Evolutionary conservation across 73 alveolate species (phyloP).

Genomic region (Blepharisma japonicum): DNA sequence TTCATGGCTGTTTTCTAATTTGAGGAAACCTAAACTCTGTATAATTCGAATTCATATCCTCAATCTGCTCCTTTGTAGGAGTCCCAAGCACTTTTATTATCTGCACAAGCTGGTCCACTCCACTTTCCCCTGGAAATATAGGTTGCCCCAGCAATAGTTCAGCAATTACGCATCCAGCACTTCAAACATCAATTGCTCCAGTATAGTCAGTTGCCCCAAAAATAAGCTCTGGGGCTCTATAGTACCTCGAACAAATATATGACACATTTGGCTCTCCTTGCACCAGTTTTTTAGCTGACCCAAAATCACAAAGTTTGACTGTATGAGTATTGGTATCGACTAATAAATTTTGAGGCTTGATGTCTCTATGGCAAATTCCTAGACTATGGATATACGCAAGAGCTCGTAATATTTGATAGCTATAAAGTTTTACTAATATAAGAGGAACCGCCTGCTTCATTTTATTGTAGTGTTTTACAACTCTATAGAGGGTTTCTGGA

Average conservation of each 20-base stretch:
- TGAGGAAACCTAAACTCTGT: slow-evolving; percentile 84
- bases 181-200: slow-evolving; percentile 79
- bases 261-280: slow-evolving; percentile 94
- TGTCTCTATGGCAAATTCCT: slow-evolving; percentile 85
- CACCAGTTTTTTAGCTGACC: slow-evolving; percentile 87
- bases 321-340: slow-evolving; percentile 55
- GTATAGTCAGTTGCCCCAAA: slow-evolving; percentile 94
- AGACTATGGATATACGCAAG: slow-evolving; percentile 84
- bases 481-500: slow-evolving; percentile 70
- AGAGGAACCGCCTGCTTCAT: slow-evolving; percentile 83
- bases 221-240: slow-evolving; percentile 95
- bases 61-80: slow-evolving; percentile 75
- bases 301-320: slow-evolving; percentile 89
- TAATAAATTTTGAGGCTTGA: slow-evolving; percentile 80
- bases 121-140: slow-evolving; percentile 70
- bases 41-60: slow-evolving; percentile 83
- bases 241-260: slow-evolving; percentile 82
- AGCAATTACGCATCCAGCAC: slow-evolving; percentile 92
- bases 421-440: slow-evolving; percentile 85
- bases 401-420: slow-evolving; percentile 60
- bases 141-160: slow-evolving; percentile 83
- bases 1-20: slow-evolving; percentile 86
- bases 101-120: slow-evolving; percentile 80
- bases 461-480: slow-evolving; percentile 82
- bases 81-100: slow-evolving; percentile 81